Evolutionary conservation across 352 stramenopile genomes (phyloP), one percentile per base, ranked within the genome.

Genomic region (Phytophthora sojae): DNA sequence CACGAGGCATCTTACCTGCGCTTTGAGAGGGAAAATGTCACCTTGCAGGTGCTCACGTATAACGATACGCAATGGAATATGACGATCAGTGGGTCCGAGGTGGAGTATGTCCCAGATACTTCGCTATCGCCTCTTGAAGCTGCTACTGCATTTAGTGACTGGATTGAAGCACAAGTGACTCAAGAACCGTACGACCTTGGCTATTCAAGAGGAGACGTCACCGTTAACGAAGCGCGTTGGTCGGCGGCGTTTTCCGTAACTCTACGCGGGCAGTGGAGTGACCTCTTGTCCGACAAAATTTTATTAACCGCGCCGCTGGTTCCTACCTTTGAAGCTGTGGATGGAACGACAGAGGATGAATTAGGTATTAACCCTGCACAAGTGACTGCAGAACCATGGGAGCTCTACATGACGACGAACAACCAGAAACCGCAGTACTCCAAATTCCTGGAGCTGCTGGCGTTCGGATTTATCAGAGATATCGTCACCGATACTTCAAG

Each of bases 361-460:
- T 51, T 5, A 17, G 45, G 45, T 6, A 11, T 14, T 26, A 9
- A 26, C 45, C n/a, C 19, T 26, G n/a, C 45, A 0, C 17, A 26
- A 15, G 45, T 26, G 45, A 26, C 6, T 51, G 17, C 25, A 14
- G 8, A 26, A 14, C 45, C 45, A 5, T 51, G 45, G 45, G 45
- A 51, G 19, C 45, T 51, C 3, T 23, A 26, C 12, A 19, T 51
- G n/a, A 26, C 12, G 45, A 26, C 45, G 25, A 26, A 25, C 8
- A 51, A 51, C 12, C 17, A 51, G n/a, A 26, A 14, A 51, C 45
- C 45, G 3, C 45, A 51, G 8, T 23, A 26, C 45, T 51, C 45
- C 45, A 51, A 51, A n/a, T 26, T 51, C n/a, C n/a, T 51, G 45
- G 45, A 51, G n/a, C 12, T 51, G 45, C 19, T 51, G 45, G 19